phyloP scores from a whole-genome alignment of 2,329 filamentous ascomycete species.

The Ophiocordyceps polyrhachis-furcata region DNA sequence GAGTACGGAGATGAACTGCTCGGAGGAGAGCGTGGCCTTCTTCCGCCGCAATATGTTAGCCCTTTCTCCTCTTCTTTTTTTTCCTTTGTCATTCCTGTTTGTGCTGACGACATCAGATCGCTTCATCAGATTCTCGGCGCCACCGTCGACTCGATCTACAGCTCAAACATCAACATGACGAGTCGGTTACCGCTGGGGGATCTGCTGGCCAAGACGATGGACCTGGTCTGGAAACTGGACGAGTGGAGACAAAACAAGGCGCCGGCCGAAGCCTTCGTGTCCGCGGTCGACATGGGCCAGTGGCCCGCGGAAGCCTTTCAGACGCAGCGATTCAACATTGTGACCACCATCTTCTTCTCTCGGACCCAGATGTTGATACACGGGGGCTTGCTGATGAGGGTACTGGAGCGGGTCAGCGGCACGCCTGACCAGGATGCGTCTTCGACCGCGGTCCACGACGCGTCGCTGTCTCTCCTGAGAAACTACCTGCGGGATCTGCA shows the following conservation, averaged over 20 bases:
- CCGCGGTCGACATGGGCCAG: conserved; percentile 1
- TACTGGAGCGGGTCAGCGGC: conserved; percentile 5
- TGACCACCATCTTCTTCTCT: conserved; percentile 4
- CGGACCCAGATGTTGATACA: conserved; percentile 3
- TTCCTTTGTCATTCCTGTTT: not conserved
- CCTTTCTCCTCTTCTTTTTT: not conserved
- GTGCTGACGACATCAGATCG: conserved; percentile 1
- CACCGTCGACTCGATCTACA: conserved; percentile 6
- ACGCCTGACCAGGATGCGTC: not conserved
- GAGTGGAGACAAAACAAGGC: conserved; percentile 2
- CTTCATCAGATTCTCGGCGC: conserved; percentile 7
- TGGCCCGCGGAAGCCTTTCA: conserved; percentile 2
- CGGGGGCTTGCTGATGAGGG: conserved; percentile 4
- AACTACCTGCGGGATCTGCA: conserved; percentile 5
- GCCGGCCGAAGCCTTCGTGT: not conserved
- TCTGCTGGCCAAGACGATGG: conserved; percentile 5
- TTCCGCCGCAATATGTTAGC: conserved; percentile 6
- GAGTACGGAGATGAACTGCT: not conserved
- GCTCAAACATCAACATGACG: conserved; percentile 6
- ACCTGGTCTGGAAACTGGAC: conserved; percentile 6
- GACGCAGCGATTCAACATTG: conserved; percentile 2
- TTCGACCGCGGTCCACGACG: conserved; percentile 4
- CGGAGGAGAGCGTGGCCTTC: conserved; percentile 3
- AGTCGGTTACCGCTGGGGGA: conserved; percentile 2
- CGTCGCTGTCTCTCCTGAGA: conserved; percentile 6